Base-by-base conservation (phyloP, 768 basidiomycete species). In the Agaricus subrufescens region DNA sequence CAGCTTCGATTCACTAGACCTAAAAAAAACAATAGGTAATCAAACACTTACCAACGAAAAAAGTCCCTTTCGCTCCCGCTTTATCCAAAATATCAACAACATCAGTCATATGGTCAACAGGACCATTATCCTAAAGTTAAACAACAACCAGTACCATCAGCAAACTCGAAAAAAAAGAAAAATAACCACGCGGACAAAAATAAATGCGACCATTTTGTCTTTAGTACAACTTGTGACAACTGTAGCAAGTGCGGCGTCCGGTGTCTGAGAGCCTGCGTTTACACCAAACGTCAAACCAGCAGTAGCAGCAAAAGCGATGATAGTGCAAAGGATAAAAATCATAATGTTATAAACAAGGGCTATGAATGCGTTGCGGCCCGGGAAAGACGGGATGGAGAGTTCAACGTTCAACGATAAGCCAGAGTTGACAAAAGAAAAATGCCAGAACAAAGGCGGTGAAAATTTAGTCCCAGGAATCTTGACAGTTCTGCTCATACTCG, bases 1-100 rank as follows among this genome's bases (percentile, higher is more conserved):
- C 46, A 44, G 43, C 12, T 19, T 15, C 48, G 9, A 23, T 4
- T 23, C 23, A 4, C 38, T 9, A 8, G 6, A 37, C 1, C 2
- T 31, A 5, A 30, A 46, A 31, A 27, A 19, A 19, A 19, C 19
- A 19, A 19, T 19, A 19, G 19, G 19, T 19, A 50, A 34, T 11
- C 0, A 12, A 15, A 34, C 8, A 69, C 70, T 51, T 39, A 75
- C 73, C 73, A 50, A 74, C 63, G 63, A 77, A 77, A 58, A 77
- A 78, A 0, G 77, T 77, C 0, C 69, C 76, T 49, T 67, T 72
- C 0, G 66, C 73, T 19, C 64, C 63, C 23, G 62, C 66, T 12
- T 54, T 62, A 9, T 62, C 57, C 43, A 75, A 58, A 2, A 62
- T 54, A 38, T 70, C 64, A 43, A 66, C 63, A 48, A 73, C 61